Base-by-base conservation (phyloP, 139 green algal species). In the Chlorella sp. region DNA sequence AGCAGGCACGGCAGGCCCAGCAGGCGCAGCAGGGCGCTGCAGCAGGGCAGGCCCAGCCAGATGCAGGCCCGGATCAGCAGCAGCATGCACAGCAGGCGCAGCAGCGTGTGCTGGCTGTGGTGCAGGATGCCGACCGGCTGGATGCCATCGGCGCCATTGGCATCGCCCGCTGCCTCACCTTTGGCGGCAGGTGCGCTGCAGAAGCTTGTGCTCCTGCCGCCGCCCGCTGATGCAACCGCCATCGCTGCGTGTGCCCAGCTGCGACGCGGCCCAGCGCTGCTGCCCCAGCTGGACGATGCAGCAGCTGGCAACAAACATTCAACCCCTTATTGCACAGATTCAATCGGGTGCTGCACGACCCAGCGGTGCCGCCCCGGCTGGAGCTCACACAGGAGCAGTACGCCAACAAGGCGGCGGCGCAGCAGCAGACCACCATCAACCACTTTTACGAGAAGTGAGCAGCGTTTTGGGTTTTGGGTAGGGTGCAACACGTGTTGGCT, bases 71-170 rank as follows among this genome's bases (percentile, higher is more conserved):
- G 3, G 41, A 51, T 51, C 44, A 51, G 44, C 44, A 79, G 72
- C 38, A 21, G 68, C 44, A 34, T 0, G 32, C 1, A 38, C 69
- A 75, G 69, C 69, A 25, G 12, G 12, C 25, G 32, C 55, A 25
- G 74, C 51, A 81, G 74, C 74, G 74, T 5, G 25, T 82, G 25
- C 38, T 82, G 38, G 78, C 78, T 2, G 89, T 95, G 16, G 89
- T 97, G 68, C 94, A 97, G 75, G 94, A 96, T 80, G 94, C 94
- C 34, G 94, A 97, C 70, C 89, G 94, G 87, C 82, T 97, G 36
- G 94, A 97, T 74, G 94, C 94, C 0, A 96, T 97, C 47, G 94
- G 94, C 2, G 94, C 94, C n/a, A 86, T 97, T 18, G 94, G 94
- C 79, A 95, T 97, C 56, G 94, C 94, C 0, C 88, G 94, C 73